phyloP scores from a whole-genome alignment of 2,329 filamentous ascomycete species.

The Rhytidhysteron rufulum region DNA sequence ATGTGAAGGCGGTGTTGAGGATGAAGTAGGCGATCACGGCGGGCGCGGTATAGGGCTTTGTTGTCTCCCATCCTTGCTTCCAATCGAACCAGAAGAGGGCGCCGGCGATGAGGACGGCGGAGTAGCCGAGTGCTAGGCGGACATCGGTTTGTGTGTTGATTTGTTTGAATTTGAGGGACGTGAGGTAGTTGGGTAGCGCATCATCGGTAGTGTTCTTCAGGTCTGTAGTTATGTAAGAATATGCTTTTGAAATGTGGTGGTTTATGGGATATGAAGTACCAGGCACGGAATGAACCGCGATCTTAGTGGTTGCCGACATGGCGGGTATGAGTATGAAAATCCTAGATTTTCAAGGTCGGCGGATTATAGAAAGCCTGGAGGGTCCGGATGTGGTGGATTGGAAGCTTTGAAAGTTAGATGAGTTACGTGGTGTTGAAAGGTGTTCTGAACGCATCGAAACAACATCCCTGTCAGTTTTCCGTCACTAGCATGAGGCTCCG shows the following conservation, averaged over 20 bases:
- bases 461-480: constrained; percentile 20
- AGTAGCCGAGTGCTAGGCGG: constrained; percentile 78
- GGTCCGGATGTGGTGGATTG: constrained; percentile 1
- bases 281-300: constrained; percentile 64
- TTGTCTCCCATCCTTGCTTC: constrained; percentile 81
- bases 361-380: too few species aligned
- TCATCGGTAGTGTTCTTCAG: constrained; percentile 97
- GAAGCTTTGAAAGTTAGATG: constrained; percentile 10
- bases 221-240: constrained; percentile 51
- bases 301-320: constrained; percentile 46
- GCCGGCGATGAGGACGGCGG: constrained; percentile 73
- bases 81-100: constrained; percentile 90
- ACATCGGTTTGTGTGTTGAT: constrained; percentile 77
- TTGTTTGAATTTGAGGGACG: constrained; percentile 79
- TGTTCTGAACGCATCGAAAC: constrained; percentile 29
- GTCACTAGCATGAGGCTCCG: constrained; percentile 16
- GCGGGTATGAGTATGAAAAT: constrained; percentile 1
- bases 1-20: constrained; percentile 72
- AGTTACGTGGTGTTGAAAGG: constrained; percentile 24
- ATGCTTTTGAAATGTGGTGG: constrained; percentile 3
- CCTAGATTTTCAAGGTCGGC: too few species aligned
- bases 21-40: constrained; percentile 77
- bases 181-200: constrained; percentile 88
- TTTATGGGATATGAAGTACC: constrained; percentile 42
- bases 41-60: constrained; percentile 73